A percentile compares a stretch with the other conserved stretches of the same genome.
These are phyloP conservation scores for Magnaporthiopsis rhizophila DNA, from an alignment of 2,329 filamentous ascomycete genomes.

Conservation along the genomic window DNA sequence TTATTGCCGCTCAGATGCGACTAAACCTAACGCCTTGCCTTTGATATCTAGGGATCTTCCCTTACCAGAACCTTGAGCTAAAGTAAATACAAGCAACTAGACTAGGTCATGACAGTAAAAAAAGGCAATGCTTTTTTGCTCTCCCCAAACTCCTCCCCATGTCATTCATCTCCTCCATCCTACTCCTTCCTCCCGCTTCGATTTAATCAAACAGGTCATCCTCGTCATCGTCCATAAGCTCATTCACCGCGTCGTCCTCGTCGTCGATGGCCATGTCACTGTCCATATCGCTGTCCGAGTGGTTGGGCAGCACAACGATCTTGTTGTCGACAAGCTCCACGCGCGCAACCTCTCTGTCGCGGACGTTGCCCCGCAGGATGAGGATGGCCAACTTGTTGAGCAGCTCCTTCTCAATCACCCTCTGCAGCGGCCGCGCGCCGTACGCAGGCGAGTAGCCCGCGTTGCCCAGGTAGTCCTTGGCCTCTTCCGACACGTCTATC, in stretches of 20 bases:
- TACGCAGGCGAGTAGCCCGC: constrained; percentile 95
- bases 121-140: too few species aligned
- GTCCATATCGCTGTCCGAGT: constrained; percentile 51
- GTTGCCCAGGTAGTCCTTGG: constrained; percentile 85
- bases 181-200: background rate
- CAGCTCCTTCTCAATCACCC: constrained; percentile 95
- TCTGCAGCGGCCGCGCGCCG: constrained; percentile 77
- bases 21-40: too few species aligned
- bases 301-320: constrained; percentile 77
- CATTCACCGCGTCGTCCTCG: constrained; percentile 62
- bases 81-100: too few species aligned
- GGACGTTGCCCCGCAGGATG: constrained; percentile 76
- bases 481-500: constrained; percentile 77
- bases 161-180: background rate
- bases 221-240: constrained; percentile 53
- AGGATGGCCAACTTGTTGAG: constrained; percentile 88
- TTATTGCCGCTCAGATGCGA: too few species aligned
- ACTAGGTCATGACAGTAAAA: too few species aligned
- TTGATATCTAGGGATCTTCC: too few species aligned
- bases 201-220: constrained; percentile 27
- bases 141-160: background rate
- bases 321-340: constrained; percentile 75
- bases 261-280: constrained; percentile 63
- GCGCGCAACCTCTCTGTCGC: constrained; percentile 74
- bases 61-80: too few species aligned